These are phyloP conservation scores for Phyllosticta citrichinensis DNA, from an alignment of 2,329 filamentous ascomycete species.

Conservation along the genomic window DNA sequence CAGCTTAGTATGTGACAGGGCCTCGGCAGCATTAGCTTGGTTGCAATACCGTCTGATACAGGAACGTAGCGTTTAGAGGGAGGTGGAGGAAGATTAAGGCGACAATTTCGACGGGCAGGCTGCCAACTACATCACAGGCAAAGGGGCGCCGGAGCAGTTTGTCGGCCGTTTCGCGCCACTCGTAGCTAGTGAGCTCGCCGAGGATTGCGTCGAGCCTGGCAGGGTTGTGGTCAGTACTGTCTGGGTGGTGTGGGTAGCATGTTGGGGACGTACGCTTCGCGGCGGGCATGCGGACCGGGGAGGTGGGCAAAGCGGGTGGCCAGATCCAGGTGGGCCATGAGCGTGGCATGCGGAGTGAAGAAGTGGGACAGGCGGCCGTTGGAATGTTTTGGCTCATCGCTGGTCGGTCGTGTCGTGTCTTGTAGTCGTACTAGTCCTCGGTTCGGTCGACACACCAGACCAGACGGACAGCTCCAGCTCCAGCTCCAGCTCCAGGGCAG, in stretches of 20 bases:
- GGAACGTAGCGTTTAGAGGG: constrained; percentile 20
- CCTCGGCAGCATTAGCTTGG: not conserved
- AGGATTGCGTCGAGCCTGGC: constrained; percentile 19
- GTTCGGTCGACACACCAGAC: not conserved
- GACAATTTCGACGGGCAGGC: constrained; percentile 29
- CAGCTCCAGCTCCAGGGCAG: too few relatives aligned
- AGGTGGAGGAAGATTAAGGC: constrained; percentile 26
- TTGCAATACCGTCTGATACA: constrained; percentile 17
- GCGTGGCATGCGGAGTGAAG: not conserved
- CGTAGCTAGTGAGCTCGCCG: constrained; percentile 19
- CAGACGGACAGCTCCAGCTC: not conserved
- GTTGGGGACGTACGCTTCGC: constrained; percentile 3
- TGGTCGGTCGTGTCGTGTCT: not conserved
- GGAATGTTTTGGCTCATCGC: not conserved
- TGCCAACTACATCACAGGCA: constrained; percentile 24
- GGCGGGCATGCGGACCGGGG: constrained; percentile 6
- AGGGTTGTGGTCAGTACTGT: not conserved
- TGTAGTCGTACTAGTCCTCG: not conserved
- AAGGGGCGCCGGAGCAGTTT: constrained; percentile 17
- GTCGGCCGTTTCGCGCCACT: constrained; percentile 20
- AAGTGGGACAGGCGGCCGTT: not conserved
- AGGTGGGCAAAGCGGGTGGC: constrained; percentile 5
- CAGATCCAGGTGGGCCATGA: constrained; percentile 9
- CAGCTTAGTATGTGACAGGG: not conserved
- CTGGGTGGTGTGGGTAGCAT: not conserved